phyloP scores from a whole-genome alignment of 495 filamentous ascomycete species.

The Elasticomyces elasticus region DNA sequence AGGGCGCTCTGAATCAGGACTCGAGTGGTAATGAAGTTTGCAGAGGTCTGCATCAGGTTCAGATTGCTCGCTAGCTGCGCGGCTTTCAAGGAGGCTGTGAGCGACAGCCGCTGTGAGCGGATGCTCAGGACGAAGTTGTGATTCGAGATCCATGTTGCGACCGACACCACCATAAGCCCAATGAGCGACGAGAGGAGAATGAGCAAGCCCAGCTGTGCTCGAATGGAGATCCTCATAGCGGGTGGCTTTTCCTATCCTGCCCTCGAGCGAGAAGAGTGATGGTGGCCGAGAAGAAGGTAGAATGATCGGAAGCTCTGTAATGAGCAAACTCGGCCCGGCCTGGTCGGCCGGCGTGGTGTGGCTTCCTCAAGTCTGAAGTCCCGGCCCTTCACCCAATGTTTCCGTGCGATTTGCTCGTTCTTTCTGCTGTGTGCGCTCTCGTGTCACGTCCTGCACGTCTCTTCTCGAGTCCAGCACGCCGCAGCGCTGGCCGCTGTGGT shows the following conservation, averaged over 20 bases:
- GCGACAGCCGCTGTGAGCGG: constrained; percentile 50
- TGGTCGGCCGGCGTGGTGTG: background rate
- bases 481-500: background rate
- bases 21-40: constrained; percentile 55
- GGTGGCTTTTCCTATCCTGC: no score
- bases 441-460: background rate
- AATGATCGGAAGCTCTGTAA: no score
- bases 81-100: constrained; percentile 78
- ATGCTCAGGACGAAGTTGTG: constrained; percentile 62
- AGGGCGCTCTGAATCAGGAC: constrained; percentile 56
- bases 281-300: no score
- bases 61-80: constrained; percentile 68
- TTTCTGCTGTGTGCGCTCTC: background rate
- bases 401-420: background rate
- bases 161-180: constrained; percentile 52
- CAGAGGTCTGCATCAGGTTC: constrained; percentile 59
- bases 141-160: constrained; percentile 61
- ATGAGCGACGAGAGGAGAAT: constrained; percentile 60
- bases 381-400: background rate
- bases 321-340: background rate
- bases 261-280: no score
- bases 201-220: constrained; percentile 68
- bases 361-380: background rate
- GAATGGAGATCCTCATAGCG: constrained; percentile 68
- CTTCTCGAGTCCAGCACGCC: background rate